Evolutionary conservation across 2,329 filamentous ascomycete species (phyloP).

Genomic region (Mariannaea elegans): DNA sequence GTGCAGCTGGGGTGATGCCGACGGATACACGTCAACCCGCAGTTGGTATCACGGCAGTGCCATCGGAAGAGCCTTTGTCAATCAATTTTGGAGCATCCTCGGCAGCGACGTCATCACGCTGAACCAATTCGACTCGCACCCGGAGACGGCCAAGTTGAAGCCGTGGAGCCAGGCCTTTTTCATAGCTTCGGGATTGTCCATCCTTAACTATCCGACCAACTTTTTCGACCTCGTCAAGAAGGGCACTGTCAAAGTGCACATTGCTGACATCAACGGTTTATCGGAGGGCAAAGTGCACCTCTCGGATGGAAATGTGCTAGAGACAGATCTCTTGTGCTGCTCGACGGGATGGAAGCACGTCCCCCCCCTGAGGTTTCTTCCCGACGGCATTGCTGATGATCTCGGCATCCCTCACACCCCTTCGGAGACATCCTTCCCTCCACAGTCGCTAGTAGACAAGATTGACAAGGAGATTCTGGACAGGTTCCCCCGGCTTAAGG

Average conservation of each 20-base stretch:
- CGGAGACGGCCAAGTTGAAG: conserved; percentile 51
- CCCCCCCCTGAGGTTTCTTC: conserved; percentile 62
- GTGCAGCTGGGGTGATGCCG: conserved; percentile 68
- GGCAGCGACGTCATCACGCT: conserved; percentile 55
- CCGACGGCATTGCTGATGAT: conserved; percentile 54
- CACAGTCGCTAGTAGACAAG: conserved; percentile 43
- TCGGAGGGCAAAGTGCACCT: conserved; percentile 57
- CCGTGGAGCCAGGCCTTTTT: conserved; percentile 54
- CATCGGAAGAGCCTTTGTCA: conserved; percentile 58
- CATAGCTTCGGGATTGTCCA: conserved; percentile 59
- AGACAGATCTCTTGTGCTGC: conserved; percentile 62
- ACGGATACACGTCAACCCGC: conserved; percentile 59
- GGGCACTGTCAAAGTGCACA: conserved; percentile 58
- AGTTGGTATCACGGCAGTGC: conserved; percentile 60
- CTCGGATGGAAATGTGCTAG: conserved; percentile 55
- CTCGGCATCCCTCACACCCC: conserved; percentile 57
- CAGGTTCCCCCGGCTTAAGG: conserved; percentile 60
- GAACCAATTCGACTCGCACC: conserved; percentile 56
- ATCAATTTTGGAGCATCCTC: conserved; percentile 59
- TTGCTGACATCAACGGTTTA: conserved; percentile 56
- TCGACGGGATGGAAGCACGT: conserved; percentile 68
- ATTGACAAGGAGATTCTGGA: conserved; percentile 63
- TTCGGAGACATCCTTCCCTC: conserved; percentile 42
- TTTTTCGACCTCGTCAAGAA: conserved; percentile 60
- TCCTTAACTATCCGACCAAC: conserved; percentile 61